These are phyloP conservation scores for Neopestalotiopsis sp. DNA, from an alignment of 2,329 filamentous ascomycete species.

Conservation along the genomic window DNA sequence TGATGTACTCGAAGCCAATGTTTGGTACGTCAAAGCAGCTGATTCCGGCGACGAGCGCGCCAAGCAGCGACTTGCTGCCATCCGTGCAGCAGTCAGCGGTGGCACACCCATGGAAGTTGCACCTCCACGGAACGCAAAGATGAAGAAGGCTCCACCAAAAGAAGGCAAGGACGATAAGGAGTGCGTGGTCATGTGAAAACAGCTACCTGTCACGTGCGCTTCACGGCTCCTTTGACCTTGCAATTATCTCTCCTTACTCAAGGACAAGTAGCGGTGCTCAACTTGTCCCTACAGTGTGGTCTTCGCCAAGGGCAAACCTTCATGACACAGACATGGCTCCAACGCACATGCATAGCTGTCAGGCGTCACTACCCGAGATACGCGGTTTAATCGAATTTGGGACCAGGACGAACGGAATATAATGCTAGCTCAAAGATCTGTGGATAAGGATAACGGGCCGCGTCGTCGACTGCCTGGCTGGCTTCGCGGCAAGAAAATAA, in stretches of 20 bases:
- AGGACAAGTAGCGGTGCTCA: background rate
- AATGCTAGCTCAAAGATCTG: background rate
- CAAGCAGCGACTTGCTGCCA: slow-evolving; percentile 83
- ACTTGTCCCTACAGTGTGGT: background rate
- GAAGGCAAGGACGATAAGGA: slow-evolving; percentile 55
- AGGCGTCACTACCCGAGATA: background rate
- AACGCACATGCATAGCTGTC: background rate
- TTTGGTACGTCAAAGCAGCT: slow-evolving; percentile 97
- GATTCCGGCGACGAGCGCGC: slow-evolving; percentile 91
- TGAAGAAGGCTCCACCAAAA: slow-evolving; percentile 49
- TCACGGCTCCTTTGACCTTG: background rate
- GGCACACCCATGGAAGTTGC: slow-evolving; percentile 61
- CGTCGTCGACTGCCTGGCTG: background rate
- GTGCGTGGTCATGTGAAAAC: slow-evolving; percentile 60
- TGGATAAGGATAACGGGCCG: background rate
- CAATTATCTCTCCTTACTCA: no score
- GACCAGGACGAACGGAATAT: background rate
- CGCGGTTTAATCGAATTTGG: background rate
- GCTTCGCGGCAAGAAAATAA: background rate
- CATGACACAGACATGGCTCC: background rate
- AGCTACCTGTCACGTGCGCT: background rate
- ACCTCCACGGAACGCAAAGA: slow-evolving; percentile 55
- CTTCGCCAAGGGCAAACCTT: background rate
- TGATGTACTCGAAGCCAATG: slow-evolving; percentile 94
- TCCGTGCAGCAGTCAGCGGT: slow-evolving; percentile 77